Evolutionary conservation across 1,284 basidiomycete genomes (phyloP), one percentile per base, ranked within the genome.

Genomic region (Trichosporon inkin): DNA sequence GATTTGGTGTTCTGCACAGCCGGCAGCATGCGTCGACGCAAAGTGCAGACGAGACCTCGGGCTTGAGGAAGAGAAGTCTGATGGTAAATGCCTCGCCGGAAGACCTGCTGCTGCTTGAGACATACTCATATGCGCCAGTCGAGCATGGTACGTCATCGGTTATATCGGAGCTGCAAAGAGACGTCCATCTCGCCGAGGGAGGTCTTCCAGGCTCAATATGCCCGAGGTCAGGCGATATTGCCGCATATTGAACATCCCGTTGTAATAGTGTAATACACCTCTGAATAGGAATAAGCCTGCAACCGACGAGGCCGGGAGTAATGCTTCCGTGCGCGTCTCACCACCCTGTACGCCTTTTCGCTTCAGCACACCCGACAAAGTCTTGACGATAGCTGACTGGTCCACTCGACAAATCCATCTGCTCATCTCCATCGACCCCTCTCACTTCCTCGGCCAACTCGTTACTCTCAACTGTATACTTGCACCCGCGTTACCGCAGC

Each of bases 341-440:
- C 28, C 22, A 49, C 22, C 44, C 44, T 16, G 17, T 20, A 13
- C 40, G 44, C 24, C 44, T 49, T 49, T 49, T 49, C 44, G 44
- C 44, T 49, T 28, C 44, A 28, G 28, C 16, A 28, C 44, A 49
- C 44, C 44, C 44, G 44, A 44, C 44, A 49, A 49, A 49, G 44
- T 49, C 44, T 49, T 22, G 22, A 28, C 24, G 24, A 49, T 22
- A 32, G 28, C 44, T 47, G 14, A 49, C 44, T 49, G 44, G 44
- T 28, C 24, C 11, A 28, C 44, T 49, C 44, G 28, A 6, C 44
- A 28, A 28, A 49, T n/a, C 22, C n/a, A 13, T 28, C 22, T 32
- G 3, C 28, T 13, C 14, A 49, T 17, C 44, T 32, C 16, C 14
- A 10, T 10, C 17, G 24, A 49, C 44, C 24, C 16, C 24, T 22